Percentiles rank a stretch among this genome's conserved stretches.
phyloP scores from a whole-genome alignment of 78 protist genomes.

The Cavenderia fasciculata region DNA sequence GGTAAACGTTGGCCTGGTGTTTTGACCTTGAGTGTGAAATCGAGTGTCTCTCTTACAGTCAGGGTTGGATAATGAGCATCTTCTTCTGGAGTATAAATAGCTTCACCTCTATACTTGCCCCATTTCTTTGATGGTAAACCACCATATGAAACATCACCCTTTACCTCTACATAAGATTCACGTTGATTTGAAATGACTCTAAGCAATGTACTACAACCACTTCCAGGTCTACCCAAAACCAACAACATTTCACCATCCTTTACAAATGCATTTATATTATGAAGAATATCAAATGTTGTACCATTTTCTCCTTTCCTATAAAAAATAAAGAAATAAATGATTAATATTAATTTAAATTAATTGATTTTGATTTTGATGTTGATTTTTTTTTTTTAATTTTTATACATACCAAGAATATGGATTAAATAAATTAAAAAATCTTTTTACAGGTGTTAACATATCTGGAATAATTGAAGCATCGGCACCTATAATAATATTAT shows the following conservation, averaged over 20 bases:
- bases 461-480: conserved; percentile 11
- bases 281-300: conserved; percentile 1
- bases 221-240: not conserved
- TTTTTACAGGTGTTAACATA: conserved; percentile 5
- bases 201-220: conserved; percentile 18
- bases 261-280: not conserved
- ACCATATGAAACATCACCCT: conserved; percentile 49
- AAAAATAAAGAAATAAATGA: too few relatives aligned
- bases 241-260: conserved; percentile 4
- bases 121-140: conserved; percentile 44
- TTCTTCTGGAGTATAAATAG: conserved; percentile 70
- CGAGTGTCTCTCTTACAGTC: conserved; percentile 55
- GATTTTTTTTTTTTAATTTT: too few relatives aligned
- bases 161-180: conserved; percentile 16
- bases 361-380: not conserved
- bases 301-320: not conserved
- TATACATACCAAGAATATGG: conserved; percentile 4
- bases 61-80: conserved; percentile 65
- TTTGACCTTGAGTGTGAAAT: conserved; percentile 50
- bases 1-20: conserved; percentile 68
- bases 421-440: not conserved
- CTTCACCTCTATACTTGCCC: conserved; percentile 49
- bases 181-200: conserved; percentile 53
- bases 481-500: too few relatives aligned
- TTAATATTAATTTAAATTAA: too few relatives aligned